Conservation (phyloP, 192 early-diverging fungal species). For the Linnemannia schmuckeri region DNA sequence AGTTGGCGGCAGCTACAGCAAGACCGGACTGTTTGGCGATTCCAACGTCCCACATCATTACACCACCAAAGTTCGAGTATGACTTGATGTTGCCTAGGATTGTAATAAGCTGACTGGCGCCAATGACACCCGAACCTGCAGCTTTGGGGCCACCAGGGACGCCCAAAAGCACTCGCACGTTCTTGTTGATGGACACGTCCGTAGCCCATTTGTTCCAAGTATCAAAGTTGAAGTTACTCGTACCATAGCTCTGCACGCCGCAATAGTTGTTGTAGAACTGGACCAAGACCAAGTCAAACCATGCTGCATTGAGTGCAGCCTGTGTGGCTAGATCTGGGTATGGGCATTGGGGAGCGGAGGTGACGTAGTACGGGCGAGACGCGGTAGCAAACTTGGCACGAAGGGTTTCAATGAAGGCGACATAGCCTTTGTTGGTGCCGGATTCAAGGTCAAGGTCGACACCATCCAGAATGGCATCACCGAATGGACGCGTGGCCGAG, state of each 20-base stretch:
- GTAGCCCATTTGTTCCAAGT: conserved; percentile 71
- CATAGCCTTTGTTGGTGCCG: conserved; percentile 61
- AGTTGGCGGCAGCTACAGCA: conserved; percentile 19
- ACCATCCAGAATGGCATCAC: conserved; percentile 69
- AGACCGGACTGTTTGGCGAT: conserved; percentile 15
- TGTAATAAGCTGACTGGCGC: conserved; percentile 24
- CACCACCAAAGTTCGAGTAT: conserved; percentile 66
- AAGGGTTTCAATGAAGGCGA: conserved; percentile 61
- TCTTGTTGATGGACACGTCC: conserved; percentile 62
- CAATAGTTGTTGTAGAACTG: conserved; percentile 79
- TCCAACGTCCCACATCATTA: conserved; percentile 69
- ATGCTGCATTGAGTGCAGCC: conserved; percentile 66
- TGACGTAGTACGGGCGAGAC: conserved; percentile 56
- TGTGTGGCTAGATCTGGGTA: conserved; percentile 66
- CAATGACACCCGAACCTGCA: conserved; percentile 55
- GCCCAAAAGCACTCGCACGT: conserved; percentile 70
- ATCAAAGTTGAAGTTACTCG: conserved; percentile 64
- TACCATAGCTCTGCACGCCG: conserved; percentile 55
- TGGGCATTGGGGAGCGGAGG: conserved; percentile 72
- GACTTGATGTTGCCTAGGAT: conserved; percentile 32
- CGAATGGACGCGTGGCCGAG: conserved; percentile 65
- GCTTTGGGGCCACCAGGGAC: conserved; percentile 66
- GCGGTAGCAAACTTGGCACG: conserved; percentile 6
- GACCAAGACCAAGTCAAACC: conserved; percentile 72
- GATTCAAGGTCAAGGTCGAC: conserved; percentile 72